phyloP scores from a whole-genome alignment of 371 early-diverging fungal species.

The Lichtheimia ornata region DNA sequence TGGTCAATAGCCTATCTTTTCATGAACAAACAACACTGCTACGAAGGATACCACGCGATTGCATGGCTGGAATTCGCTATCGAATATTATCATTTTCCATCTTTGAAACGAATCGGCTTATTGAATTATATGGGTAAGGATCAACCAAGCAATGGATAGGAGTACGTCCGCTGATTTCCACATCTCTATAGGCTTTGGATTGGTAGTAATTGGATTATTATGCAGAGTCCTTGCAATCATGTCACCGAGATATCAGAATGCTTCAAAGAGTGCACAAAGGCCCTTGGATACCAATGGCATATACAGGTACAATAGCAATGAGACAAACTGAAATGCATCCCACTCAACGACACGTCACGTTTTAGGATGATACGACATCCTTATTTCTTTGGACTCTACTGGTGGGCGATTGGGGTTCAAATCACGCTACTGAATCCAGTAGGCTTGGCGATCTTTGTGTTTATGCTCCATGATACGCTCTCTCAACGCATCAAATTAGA shows the following conservation, averaged over 20 bases:
- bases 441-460: not conserved
- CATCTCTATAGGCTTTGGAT: too few species aligned
- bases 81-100: not conserved
- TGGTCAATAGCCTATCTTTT: too few species aligned
- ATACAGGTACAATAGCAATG: too few species aligned
- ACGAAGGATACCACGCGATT: not conserved
- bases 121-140: not conserved
- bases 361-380: constrained; percentile 1
- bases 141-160: too few species aligned
- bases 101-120: not conserved
- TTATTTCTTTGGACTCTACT: not conserved
- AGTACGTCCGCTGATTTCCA: too few species aligned
- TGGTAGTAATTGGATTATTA: too few species aligned
- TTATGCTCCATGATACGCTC: not conserved
- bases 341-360: not conserved
- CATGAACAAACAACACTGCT: too few species aligned
- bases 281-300: too few species aligned
- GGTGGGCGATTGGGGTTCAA: not conserved
- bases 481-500: not conserved
- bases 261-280: too few species aligned
- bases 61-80: not conserved
- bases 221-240: too few species aligned
- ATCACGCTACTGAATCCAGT: not conserved
- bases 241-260: too few species aligned
- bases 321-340: too few species aligned